Evolutionary conservation across 176 grass and related monocot species (phyloP), one percentile per base, ranked within the genome.

Genomic region (Oryza nivara): DNA sequence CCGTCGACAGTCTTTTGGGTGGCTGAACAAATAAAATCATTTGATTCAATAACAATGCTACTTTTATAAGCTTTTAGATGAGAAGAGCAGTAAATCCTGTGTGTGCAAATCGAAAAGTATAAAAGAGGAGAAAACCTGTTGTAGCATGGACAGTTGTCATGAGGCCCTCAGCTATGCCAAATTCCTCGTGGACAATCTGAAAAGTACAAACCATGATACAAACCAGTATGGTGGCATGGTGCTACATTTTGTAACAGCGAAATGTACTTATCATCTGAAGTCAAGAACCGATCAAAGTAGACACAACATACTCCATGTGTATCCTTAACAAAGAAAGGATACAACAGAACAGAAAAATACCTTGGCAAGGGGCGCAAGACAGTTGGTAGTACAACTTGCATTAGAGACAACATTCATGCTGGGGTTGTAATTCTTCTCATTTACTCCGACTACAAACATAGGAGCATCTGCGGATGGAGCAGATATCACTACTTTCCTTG

Each of bases 61-160:
- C 45, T 32, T 34, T 64, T n/a, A 45, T 68, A 43, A 30, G 7
- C 51, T 23, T 15, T 44, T 22, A 67, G 14, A 4, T 38, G 6
- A 64, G 61, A 75, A 66, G 19, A 74, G 7, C 76, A 30, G 19
- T 75, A 61, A 84, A 68, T 13, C 44, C 4, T 13, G n/a, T 63
- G n/a, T 76, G 13, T 40, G 28, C 60, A 41, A 4, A 51, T 54
- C 41, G 44, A 25, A 17, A 80, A 85, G 74, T 85, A 85, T 26
- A 58, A 76, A 77, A 4, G 44, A 25, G 52, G 77, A 77, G 38
- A 82, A 58, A 83, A 94, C 92, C 92, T 94, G 92, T 94, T 48
- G 92, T 94, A 49, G 92, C 92, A 91, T 94, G 92, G 82, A 94
- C 92, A 76, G 92, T 94, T 74, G 92, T 94, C 92, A 94, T 94